Conservation (phyloP, 2,329 filamentous ascomycete species). For the Pseudogymnoascus sp. region DNA sequence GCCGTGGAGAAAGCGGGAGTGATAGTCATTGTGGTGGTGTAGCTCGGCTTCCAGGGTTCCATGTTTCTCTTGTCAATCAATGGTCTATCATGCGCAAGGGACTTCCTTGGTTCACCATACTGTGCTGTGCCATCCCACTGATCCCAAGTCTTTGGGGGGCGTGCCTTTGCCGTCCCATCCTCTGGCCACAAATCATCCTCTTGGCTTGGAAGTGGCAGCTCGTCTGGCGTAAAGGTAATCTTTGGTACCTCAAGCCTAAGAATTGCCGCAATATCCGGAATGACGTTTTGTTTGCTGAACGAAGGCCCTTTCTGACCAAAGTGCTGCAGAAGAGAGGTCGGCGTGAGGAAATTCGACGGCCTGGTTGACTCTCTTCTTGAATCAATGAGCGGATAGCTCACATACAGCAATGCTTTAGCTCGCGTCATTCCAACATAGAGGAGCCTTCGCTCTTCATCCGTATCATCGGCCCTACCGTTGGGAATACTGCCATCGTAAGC, state of each 20-base stretch:
- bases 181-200: slow-evolving; percentile 66
- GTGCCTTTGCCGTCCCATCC: slow-evolving; percentile 46
- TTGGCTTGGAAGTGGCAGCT: slow-evolving; percentile 41
- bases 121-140: slow-evolving; percentile 1
- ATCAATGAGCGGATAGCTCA: slow-evolving; percentile 70
- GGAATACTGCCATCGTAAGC: slow-evolving; percentile 88
- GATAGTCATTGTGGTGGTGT: slow-evolving; percentile 3
- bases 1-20: slow-evolving; percentile 3
- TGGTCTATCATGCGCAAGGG: not conserved
- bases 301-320: slow-evolving; percentile 62
- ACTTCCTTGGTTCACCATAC: not conserved
- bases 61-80: slow-evolving; percentile 1
- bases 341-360: slow-evolving; percentile 66
- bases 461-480: slow-evolving; percentile 72
- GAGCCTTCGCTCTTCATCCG: slow-evolving; percentile 78
- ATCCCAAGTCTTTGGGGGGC: not conserved
- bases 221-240: slow-evolving; percentile 36
- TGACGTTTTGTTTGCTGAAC: slow-evolving; percentile 50
- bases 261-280: slow-evolving; percentile 66
- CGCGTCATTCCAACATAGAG: slow-evolving; percentile 97
- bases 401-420: slow-evolving; percentile 77
- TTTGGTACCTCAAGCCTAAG: slow-evolving; percentile 52
- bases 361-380: slow-evolving; percentile 57
- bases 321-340: slow-evolving; percentile 43
- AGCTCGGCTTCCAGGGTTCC: slow-evolving; percentile 2